Evolutionary conservation across 495 filamentous ascomycete species (phyloP), one percentile per base, ranked within the genome.

Genomic region (Lophiostoma macrostomum): DNA sequence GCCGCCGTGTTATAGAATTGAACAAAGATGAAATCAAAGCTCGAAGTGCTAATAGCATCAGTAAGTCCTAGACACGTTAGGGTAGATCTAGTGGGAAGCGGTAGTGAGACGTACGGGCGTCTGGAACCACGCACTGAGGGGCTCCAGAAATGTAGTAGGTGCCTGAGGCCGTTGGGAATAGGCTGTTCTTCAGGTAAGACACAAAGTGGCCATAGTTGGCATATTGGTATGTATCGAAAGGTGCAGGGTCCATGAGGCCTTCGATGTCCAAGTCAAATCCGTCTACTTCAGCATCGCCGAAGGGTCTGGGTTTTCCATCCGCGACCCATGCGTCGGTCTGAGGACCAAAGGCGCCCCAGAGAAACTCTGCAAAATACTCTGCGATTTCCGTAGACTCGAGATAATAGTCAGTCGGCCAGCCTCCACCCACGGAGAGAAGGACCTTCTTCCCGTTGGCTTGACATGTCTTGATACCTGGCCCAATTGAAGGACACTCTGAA

Each of bases 291-390:
- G 61, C 67, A 30, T 60, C 40, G 7, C 70, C 69, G 32, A 68
- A 73, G 0, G 70, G 70, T 5, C 71, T 53, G 1, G 70, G 70
- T 20, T 51, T 54, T 13, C 41, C 48, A n/a, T 47, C 58, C 23
- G 45, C 61, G 14, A 64, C 59, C 71, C 73, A 81, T 27, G 20
- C 40, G 0, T 13, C 6, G 0, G 69, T 70, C 6, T 58, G 43
- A 0, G 82, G 81, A 43, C 83, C 83, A 57, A 83, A 86, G 1
- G 81, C 75, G 31, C 72, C 74, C 83, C 83, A 87, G 12, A 86
- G 66, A 41, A 78, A 77, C 50, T 81, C 72, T 27, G 80, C 80
- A 53, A 87, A 80, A 55, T 68, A 70, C 8, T 59, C 51, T 3
- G 71, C 76, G 18, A 67, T 56, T 0, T 50, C 49, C 6, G 69